Base-by-base conservation (phyloP, 805 yeast genomes). In the Lachancea thermotolerans region DNA sequence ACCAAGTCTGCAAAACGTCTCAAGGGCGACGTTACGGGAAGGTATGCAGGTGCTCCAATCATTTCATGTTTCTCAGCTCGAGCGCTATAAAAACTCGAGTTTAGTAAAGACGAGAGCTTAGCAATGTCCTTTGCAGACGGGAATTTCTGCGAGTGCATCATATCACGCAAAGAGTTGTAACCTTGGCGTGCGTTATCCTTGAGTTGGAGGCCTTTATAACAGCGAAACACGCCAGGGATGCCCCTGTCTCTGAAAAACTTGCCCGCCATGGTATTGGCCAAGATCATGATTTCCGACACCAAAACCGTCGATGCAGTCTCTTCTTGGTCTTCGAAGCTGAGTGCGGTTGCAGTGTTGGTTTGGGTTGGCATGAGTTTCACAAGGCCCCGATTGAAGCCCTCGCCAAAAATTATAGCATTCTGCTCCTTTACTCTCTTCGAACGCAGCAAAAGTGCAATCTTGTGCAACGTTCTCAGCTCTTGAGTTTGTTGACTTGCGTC, bases 1-100 rank as follows among this genome's bases (percentile, higher is more conserved):
- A 89, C 61, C 49, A 89, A 64, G 60, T 91, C 98, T 6, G 84
- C 81, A 52, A 77, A 84, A 51, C 98, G 70, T 60, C 98, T 72
- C 51, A 93, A 68, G 2, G 99, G 98, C 0, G 97, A 89, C 0
- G 98, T 90, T 8, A 85, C 82, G 15, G 87, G 84, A 4, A 83
- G 71, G 56, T 90, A 88, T 5, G 67, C 59, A 0, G 65, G 60
- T 8, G 85, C 64, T 3, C 90, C 95, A 25, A 88, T 64, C 51
- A 84, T 77, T 17, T 71, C 68, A 64, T 89, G 96, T 0, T 55
- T 57, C 0, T 54, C 50, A 0, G 85, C 75, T 1, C 46, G 40
- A 0, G 74, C 61, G 2, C 78, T 67, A 37, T 75, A 71, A 32
- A 67, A 69, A 3, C 91, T 82, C 15, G 78, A 68, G 2, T 75